Evolutionary conservation across 352 stramenopile genomes (phyloP).

Genomic region (Phytophthora kernoviae): DNA sequence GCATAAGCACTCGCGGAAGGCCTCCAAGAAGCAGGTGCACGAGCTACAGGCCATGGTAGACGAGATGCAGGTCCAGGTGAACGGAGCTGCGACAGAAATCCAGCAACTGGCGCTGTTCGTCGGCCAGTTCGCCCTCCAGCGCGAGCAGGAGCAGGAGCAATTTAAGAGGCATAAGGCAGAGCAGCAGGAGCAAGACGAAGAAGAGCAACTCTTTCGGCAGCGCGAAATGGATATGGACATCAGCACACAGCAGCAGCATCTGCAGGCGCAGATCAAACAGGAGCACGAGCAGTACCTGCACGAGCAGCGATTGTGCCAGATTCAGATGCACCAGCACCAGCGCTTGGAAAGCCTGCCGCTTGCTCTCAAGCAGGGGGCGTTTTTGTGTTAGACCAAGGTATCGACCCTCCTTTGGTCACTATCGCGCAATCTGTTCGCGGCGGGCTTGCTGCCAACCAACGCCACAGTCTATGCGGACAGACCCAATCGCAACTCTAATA

Average conservation of each 20-base stretch:
- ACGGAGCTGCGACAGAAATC: neutral
- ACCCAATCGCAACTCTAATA: too few relatives aligned
- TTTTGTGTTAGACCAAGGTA: too few relatives aligned
- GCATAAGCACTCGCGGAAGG: neutral
- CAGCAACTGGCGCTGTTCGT: neutral
- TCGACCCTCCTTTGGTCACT: too few relatives aligned
- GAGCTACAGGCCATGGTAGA: slow-evolving; percentile 2
- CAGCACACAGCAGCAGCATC: neutral
- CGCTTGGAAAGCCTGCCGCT: neutral
- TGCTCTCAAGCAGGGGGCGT: too few relatives aligned
- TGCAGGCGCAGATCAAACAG: neutral
- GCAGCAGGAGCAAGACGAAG: neutral
- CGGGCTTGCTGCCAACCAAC: too few relatives aligned
- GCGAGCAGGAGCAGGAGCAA: neutral
- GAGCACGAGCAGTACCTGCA: neutral
- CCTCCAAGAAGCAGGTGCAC: neutral
- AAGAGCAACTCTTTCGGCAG: neutral
- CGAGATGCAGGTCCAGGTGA: neutral
- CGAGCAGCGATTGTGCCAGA: neutral
- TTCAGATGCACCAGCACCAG: neutral
- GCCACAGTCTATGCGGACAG: too few relatives aligned
- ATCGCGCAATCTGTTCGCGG: too few relatives aligned
- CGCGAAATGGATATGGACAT: slow-evolving; percentile 1
- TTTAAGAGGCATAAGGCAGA: neutral
- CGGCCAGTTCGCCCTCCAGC: neutral